These are phyloP conservation scores for Fusarium poae DNA, from an alignment of 2,329 filamentous ascomycete species.

Conservation along the genomic window DNA sequence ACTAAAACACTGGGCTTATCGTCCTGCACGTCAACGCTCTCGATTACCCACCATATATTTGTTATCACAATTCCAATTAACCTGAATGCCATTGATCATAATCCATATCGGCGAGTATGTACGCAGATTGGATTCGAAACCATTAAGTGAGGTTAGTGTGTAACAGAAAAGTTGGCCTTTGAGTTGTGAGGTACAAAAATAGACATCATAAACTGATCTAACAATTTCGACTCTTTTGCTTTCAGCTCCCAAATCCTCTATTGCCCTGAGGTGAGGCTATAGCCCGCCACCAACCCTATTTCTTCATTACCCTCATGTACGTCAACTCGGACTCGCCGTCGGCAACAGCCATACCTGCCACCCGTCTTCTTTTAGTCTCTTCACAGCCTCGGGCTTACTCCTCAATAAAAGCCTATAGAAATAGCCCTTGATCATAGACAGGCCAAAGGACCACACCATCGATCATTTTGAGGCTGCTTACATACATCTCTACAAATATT, in stretches of 20 bases:
- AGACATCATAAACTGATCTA: too few species aligned
- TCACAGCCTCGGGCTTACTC: neutral
- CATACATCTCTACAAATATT: neutral
- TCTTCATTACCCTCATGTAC: neutral
- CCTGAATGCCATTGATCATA: too few species aligned
- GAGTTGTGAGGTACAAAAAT: too few species aligned
- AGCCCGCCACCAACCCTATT: neutral
- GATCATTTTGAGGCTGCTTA: too few species aligned
- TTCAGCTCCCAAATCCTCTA: too few species aligned
- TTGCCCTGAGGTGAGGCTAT: neutral
- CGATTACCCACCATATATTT: neutral
- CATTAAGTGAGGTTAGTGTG: too few species aligned
- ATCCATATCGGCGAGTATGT: neutral
- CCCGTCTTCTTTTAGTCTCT: neutral
- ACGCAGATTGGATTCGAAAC: neutral
- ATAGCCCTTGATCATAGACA: fast-evolving
- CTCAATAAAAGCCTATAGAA: neutral
- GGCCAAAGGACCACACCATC: neutral
- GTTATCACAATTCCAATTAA: neutral
- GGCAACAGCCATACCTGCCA: neutral
- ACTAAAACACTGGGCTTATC: neutral
- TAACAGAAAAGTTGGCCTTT: too few species aligned
- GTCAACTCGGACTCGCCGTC: neutral
- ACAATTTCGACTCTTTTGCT: too few species aligned
- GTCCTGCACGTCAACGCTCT: neutral